These are phyloP conservation scores for Ceraceosorus bombacis DNA, from an alignment of 1,284 basidiomycete genomes.

Conservation along the genomic window DNA sequence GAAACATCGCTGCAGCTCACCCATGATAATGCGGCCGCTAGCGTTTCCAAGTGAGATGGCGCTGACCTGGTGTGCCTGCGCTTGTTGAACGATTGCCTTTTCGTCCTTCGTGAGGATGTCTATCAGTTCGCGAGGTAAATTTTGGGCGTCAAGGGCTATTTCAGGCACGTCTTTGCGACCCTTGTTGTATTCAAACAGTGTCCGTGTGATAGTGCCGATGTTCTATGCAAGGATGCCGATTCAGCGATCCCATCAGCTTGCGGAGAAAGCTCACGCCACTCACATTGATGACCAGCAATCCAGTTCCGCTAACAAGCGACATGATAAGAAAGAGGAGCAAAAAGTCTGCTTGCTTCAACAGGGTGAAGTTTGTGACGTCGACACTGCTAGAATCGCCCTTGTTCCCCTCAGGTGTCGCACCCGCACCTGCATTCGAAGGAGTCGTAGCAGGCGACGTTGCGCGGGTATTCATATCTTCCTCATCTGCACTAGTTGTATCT, in stretches of 20 bases:
- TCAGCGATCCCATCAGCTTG: background rate
- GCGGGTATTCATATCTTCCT: background rate
- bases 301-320: constrained; percentile 73
- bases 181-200: constrained; percentile 62
- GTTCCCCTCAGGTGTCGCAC: background rate
- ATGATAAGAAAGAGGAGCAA: constrained; percentile 66
- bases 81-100: constrained; percentile 60
- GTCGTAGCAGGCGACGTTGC: background rate
- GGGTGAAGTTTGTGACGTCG: constrained; percentile 54
- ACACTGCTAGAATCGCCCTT: constrained; percentile 15
- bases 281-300: constrained; percentile 89
- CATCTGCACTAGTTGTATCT: constrained; percentile 3
- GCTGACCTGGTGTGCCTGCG: constrained; percentile 77
- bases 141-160: background rate
- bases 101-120: constrained; percentile 53
- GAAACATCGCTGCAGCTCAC: constrained; percentile 46
- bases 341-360: constrained; percentile 60
- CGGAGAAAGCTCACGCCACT: constrained; percentile 54
- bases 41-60: constrained; percentile 78
- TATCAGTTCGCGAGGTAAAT: too few species aligned
- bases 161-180: background rate
- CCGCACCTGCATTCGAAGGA: background rate
- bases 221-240: constrained; percentile 65
- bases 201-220: constrained; percentile 81
- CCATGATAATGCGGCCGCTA: constrained; percentile 68